Evolutionary conservation across 176 grass and related monocot species (phyloP).

Genomic region (Chloris gayana): DNA sequence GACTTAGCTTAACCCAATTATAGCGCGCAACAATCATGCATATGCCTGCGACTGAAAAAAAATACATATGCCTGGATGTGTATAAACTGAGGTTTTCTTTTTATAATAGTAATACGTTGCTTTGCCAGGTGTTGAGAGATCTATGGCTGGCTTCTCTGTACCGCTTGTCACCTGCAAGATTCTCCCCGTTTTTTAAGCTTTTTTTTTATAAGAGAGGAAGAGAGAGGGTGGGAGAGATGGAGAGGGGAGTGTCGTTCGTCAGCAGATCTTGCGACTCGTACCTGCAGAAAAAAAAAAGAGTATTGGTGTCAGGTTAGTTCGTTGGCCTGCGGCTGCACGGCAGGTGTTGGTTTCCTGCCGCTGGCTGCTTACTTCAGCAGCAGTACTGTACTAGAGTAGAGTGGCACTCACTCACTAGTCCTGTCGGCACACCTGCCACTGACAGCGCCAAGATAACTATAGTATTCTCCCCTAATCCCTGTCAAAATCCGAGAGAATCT

Average conservation of each 20-base stretch:
- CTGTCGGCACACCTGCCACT: conserved; percentile 54
- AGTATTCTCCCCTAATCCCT: background rate
- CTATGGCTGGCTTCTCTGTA: conserved; percentile 17
- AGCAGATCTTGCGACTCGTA: conserved; percentile 37
- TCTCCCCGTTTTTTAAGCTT: background rate
- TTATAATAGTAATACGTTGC: no score
- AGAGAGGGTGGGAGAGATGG: no score
- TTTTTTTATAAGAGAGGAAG: no score
- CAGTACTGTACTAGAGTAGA: no score
- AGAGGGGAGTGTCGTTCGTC: background rate
- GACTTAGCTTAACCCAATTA: background rate
- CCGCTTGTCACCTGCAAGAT: conserved; percentile 41
- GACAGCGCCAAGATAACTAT: conserved; percentile 23
- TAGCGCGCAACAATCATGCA: background rate
- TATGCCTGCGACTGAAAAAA: no score
- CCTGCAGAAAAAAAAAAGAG: background rate
- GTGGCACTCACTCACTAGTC: background rate
- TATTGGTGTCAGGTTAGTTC: conserved; percentile 39
- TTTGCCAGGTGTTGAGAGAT: conserved; percentile 29
- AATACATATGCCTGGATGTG: background rate
- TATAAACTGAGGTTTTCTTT: background rate
- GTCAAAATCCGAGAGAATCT: conserved; percentile 44
- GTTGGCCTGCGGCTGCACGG: conserved; percentile 31
- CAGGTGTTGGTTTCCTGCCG: background rate
- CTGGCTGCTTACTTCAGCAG: conserved; percentile 37